Evolutionary conservation across 129 eudicot genomes (phyloP).

Genomic region (Rutidosis leptorrhynchoides): DNA sequence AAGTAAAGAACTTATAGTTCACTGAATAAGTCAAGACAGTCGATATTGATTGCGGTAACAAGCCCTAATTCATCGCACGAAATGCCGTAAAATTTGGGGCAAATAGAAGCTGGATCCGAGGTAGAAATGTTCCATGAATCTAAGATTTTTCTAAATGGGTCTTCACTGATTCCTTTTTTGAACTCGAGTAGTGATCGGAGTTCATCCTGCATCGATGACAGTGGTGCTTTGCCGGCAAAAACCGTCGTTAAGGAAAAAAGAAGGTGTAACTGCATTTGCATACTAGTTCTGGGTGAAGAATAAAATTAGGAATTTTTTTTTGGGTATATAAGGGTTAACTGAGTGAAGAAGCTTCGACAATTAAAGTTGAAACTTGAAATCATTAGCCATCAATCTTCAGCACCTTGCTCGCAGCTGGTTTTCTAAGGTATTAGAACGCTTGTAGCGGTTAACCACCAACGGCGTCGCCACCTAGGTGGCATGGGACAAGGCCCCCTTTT

Average conservation of each 20-base stretch:
- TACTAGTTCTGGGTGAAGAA: background rate
- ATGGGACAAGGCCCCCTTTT: no score
- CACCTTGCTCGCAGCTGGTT: conserved; percentile 21
- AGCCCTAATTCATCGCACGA: conserved; percentile 39
- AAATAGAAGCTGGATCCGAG: conserved; percentile 43
- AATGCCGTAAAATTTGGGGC: conserved; percentile 59
- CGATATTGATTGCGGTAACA: conserved; percentile 54
- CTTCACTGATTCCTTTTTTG: conserved; percentile 76
- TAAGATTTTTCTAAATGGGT: conserved; percentile 48
- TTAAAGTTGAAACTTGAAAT: conserved; percentile 9
- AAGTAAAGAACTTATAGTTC: conserved; percentile 73
- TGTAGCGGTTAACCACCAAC: no score
- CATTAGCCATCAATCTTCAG: conserved; percentile 19
- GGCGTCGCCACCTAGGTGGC: no score
- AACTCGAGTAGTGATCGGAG: conserved; percentile 79
- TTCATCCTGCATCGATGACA: conserved; percentile 37
- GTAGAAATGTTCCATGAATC: conserved; percentile 47
- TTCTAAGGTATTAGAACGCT: conserved; percentile 31
- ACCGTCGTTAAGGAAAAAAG: conserved; percentile 16
- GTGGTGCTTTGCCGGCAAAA: conserved; percentile 15
- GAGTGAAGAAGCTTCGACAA: background rate
- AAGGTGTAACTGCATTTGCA: conserved; percentile 17
- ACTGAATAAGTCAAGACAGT: conserved; percentile 58
- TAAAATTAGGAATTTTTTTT: background rate
- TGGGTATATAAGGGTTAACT: background rate